Evolutionary conservation across 2,329 filamentous ascomycete genomes (phyloP).

Genomic region (Aspergillus latus): DNA sequence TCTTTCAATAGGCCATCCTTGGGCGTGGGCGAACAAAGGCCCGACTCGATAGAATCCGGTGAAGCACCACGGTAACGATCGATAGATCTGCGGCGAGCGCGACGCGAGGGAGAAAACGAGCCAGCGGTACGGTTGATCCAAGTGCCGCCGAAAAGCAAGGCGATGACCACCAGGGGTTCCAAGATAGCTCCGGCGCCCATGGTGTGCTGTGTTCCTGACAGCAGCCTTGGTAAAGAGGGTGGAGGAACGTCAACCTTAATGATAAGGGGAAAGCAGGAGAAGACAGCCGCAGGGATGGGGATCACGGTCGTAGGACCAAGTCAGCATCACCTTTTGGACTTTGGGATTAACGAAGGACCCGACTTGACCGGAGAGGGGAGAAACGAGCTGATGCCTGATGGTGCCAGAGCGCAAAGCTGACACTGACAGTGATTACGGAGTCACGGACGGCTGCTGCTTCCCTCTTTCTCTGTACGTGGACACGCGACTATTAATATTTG

Average conservation of each 20-base stretch:
- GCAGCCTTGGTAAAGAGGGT: neutral
- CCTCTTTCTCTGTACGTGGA: conserved; percentile 6
- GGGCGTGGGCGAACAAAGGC: conserved; percentile 37
- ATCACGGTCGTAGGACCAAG: neutral
- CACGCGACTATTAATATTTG: neutral
- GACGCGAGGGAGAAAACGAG: conserved; percentile 24
- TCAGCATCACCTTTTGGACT: neutral
- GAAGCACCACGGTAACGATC: conserved; percentile 29
- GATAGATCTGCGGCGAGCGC: conserved; percentile 23
- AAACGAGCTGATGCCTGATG: neutral
- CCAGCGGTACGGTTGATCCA: conserved; percentile 58
- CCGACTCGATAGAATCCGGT: conserved; percentile 43
- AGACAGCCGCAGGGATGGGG: neutral
- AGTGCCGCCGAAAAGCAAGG: conserved; percentile 61
- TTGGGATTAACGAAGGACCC: neutral
- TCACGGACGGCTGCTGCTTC: too few relatives aligned
- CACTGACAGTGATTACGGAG: neutral
- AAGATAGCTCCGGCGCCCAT: conserved; percentile 60
- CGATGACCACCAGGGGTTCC: conserved; percentile 61
- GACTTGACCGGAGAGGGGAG: neutral
- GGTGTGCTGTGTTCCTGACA: conserved; percentile 2
- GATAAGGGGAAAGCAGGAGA: conserved; percentile 2
- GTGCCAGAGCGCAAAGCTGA: neutral
- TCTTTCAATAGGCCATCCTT: conserved; percentile 37
- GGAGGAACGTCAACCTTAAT: neutral